phyloP scores from a whole-genome alignment of 208 protist genomes.

The Leishmania guyanensis region DNA sequence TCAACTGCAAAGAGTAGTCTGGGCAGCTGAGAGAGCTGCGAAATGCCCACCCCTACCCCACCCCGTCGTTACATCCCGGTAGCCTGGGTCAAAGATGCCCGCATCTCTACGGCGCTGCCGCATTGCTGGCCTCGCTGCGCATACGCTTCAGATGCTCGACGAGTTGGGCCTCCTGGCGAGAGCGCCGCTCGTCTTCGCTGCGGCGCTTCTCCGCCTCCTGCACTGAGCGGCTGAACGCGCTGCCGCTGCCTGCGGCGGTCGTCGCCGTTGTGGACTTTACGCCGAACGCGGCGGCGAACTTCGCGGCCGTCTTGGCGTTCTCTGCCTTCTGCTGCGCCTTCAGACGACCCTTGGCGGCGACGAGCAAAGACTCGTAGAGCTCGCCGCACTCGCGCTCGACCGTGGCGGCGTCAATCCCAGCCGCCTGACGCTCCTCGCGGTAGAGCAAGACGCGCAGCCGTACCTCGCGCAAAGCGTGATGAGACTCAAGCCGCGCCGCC shows the following conservation, averaged over 20 bases:
- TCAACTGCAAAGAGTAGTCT: not conserved
- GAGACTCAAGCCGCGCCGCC: slow-evolving; percentile 49
- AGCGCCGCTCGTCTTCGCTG: slow-evolving; percentile 48
- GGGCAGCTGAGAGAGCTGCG: not conserved
- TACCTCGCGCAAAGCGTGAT: slow-evolving; percentile 60
- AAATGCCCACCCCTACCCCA: not conserved
- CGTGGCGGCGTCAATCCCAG: slow-evolving; percentile 44
- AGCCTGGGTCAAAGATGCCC: not conserved
- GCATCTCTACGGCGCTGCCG: not conserved
- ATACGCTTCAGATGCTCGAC: slow-evolving; percentile 75
- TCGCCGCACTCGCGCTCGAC: slow-evolving; percentile 71
- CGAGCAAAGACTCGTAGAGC: slow-evolving; percentile 48
- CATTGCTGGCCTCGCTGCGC: slow-evolving; percentile 36
- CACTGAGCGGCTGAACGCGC: slow-evolving; percentile 59
- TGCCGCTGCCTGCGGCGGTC: slow-evolving; percentile 4
- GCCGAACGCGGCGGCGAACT: slow-evolving; percentile 75
- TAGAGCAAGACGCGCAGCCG: slow-evolving; percentile 68
- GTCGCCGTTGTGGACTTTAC: slow-evolving; percentile 32
- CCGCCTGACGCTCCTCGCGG: slow-evolving; percentile 61
- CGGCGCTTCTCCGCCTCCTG: slow-evolving; percentile 51
- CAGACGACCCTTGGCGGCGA: slow-evolving; percentile 36
- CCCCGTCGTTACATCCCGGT: not conserved
- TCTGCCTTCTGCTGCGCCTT: slow-evolving; percentile 35
- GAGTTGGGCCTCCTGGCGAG: slow-evolving; percentile 60
- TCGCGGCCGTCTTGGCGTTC: slow-evolving; percentile 65